These are phyloP conservation scores for Rauvolfia tetraphylla DNA, from an alignment of 257 asterid genomes.

Conservation along the genomic window DNA sequence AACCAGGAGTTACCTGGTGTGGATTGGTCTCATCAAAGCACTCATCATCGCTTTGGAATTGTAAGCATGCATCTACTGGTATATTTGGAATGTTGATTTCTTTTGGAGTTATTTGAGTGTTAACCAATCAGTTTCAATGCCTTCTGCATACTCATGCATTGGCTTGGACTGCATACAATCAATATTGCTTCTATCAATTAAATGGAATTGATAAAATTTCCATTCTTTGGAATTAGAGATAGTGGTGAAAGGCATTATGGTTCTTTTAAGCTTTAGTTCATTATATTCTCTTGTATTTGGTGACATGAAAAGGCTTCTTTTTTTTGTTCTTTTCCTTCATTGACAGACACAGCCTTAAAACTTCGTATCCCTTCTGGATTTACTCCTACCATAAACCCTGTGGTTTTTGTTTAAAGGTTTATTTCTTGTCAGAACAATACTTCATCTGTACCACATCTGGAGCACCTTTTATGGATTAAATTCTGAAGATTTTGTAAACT, in stretches of 20 bases:
- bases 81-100: background rate
- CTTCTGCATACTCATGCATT: background rate
- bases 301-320: background rate
- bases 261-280: background rate
- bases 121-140: background rate
- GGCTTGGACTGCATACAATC: background rate
- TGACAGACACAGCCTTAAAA: background rate
- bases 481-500: constrained; percentile 4
- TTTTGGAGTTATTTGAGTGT: background rate
- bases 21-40: constrained; percentile 40
- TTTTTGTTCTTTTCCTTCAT: background rate
- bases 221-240: background rate
- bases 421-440: no score
- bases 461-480: background rate
- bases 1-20: constrained; percentile 40
- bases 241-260: background rate
- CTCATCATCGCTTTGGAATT: constrained; percentile 39
- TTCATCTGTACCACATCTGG: background rate
- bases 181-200: background rate
- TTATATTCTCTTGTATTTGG: background rate
- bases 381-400: background rate
- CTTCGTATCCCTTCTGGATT: background rate
- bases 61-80: constrained; percentile 31
- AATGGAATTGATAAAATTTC: background rate
- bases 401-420: constrained; percentile 1